phyloP scores from a whole-genome alignment of 2,329 filamentous ascomycete genomes.

The Aspergillus fumigatiaffinis region DNA sequence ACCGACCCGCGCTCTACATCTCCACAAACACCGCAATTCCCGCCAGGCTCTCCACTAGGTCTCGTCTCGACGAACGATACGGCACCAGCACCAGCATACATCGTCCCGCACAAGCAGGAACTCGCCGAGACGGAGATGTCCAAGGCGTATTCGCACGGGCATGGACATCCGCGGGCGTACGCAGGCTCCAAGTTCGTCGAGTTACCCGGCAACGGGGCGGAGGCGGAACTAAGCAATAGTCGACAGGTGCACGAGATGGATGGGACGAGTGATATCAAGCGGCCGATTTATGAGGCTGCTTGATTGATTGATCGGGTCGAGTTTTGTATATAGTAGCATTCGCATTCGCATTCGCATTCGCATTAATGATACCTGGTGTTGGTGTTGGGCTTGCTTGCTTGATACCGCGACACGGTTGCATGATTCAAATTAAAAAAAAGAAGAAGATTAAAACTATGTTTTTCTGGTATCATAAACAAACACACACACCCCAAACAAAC shows the following conservation, averaged over 20 bases:
- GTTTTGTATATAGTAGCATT: not conserved
- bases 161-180: not conserved
- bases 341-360: not conserved
- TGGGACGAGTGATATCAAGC: not conserved
- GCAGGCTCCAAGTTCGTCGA: not conserved
- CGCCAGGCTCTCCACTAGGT: not conserved
- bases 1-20: not conserved
- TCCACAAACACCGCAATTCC: not conserved
- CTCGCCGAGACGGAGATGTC: not conserved
- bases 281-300: not conserved
- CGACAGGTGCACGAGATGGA: conserved; percentile 6
- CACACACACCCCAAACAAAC: not conserved
- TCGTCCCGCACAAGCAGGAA: not conserved
- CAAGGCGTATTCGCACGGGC: not conserved
- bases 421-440: too few species aligned
- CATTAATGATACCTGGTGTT: not conserved
- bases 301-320: too few species aligned
- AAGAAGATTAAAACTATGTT: too few species aligned
- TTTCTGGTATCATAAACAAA: not conserved
- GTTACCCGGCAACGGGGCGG: not conserved
- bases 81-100: not conserved
- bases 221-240: conserved; percentile 2
- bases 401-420: too few species aligned
- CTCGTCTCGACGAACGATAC: not conserved
- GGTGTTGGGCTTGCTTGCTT: not conserved